Conservation (phyloP, 306 rosid species). For the Cicer cuneatum region DNA sequence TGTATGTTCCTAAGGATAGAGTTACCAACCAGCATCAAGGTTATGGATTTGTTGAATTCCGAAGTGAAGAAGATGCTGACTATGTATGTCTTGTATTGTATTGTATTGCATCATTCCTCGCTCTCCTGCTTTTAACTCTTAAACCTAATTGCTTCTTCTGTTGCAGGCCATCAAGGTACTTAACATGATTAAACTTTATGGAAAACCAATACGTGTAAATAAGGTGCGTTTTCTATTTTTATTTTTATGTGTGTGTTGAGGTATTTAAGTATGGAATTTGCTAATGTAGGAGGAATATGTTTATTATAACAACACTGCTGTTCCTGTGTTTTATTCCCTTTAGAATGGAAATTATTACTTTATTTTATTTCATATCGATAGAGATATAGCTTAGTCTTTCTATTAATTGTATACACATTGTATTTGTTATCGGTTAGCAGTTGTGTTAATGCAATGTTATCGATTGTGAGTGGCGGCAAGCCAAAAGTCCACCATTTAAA, state of each 20-base stretch:
- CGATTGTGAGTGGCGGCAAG: too few species aligned
- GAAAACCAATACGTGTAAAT: slow-evolving; percentile 96
- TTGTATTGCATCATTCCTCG: too few species aligned
- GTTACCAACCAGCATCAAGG: slow-evolving; percentile 96
- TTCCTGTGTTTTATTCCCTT: background rate
- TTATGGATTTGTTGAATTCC: slow-evolving; percentile 93
- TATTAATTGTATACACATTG: background rate
- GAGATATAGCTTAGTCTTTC: background rate
- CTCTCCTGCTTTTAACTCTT: background rate
- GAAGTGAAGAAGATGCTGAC: slow-evolving; percentile 98
- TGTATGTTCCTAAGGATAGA: slow-evolving; percentile 95
- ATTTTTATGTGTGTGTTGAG: background rate
- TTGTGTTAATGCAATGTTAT: background rate
- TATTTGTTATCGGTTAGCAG: background rate
- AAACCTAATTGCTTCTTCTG: background rate
- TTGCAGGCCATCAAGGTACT: slow-evolving; percentile 94
- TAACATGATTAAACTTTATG: slow-evolving; percentile 94
- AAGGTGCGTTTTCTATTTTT: slow-evolving; percentile 58
- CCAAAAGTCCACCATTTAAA: too few species aligned
- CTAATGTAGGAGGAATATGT: background rate
- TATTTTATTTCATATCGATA: background rate
- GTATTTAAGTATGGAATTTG: background rate
- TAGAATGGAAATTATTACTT: background rate
- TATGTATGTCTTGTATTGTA: slow-evolving; percentile 58
- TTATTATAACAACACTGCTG: background rate